phyloP scores from a whole-genome alignment of 768 basidiomycete species.

The Mrakia blollopis region DNA sequence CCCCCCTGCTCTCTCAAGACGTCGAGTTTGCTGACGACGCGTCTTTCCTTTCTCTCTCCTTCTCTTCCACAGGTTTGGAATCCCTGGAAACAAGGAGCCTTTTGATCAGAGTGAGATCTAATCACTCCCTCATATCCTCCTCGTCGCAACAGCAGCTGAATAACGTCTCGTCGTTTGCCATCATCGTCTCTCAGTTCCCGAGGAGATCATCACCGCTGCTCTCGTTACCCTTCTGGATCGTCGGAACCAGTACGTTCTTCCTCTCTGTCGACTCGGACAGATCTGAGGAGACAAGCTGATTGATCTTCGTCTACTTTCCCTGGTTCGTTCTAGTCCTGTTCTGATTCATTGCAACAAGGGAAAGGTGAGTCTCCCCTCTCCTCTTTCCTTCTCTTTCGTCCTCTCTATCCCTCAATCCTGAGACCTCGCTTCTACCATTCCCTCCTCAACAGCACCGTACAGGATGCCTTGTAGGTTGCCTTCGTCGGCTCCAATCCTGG shows the following conservation, averaged over 20 bases:
- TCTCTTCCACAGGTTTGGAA: slow-evolving; percentile 39
- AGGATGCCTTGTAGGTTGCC: slow-evolving; percentile 47
- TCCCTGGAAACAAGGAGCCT: slow-evolving; percentile 44
- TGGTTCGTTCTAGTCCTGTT: not conserved
- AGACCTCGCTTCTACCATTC: not conserved
- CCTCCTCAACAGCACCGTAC: slow-evolving; percentile 44
- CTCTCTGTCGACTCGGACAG: slow-evolving; percentile 31
- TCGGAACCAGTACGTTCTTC: slow-evolving; percentile 40
- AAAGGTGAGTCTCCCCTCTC: slow-evolving; percentile 40
- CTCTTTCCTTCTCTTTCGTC: no score
- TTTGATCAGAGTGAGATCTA: slow-evolving; percentile 17
- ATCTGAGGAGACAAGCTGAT: no score
- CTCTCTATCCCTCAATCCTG: not conserved
- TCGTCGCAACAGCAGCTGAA: not conserved
- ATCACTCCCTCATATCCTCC: not conserved
- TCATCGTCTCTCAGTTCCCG: slow-evolving; percentile 40
- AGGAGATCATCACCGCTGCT: slow-evolving; percentile 45
- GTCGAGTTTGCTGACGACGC: not conserved
- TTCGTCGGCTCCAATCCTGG: slow-evolving; percentile 46
- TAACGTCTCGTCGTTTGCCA: not conserved
- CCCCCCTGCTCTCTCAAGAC: not conserved
- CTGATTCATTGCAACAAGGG: slow-evolving; percentile 49
- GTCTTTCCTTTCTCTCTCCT: not conserved
- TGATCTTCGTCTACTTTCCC: not conserved
- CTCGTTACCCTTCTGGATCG: slow-evolving; percentile 44